phyloP scores from a whole-genome alignment of 306 rosid genomes.

The Crataegus laevigata region DNA sequence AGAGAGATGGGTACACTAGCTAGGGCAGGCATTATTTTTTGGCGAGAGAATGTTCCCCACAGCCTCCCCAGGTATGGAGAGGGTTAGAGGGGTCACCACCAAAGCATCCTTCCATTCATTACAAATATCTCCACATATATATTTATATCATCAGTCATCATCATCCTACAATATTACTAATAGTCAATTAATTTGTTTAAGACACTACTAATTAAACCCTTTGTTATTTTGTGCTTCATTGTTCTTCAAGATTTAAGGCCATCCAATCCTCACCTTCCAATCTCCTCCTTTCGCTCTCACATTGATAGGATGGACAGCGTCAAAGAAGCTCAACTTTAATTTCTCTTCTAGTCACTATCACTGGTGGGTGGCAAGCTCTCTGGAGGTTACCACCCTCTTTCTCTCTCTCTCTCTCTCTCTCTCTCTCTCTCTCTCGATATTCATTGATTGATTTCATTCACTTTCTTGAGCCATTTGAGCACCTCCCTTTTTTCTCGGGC shows the following conservation, averaged over 20 bases:
- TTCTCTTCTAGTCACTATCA: conserved; percentile 49
- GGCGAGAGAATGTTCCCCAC: conserved; percentile 1
- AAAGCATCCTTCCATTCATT: conserved; percentile 22
- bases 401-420: conserved; percentile 3
- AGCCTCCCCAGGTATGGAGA: neutral
- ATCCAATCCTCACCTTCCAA: conserved; percentile 29
- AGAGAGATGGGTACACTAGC: no score
- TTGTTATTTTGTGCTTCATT: conserved; percentile 14
- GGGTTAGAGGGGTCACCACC: conserved; percentile 20
- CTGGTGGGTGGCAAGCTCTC: conserved; percentile 50
- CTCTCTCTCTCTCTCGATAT: neutral
- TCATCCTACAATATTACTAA: conserved; percentile 6
- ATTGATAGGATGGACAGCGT: conserved; percentile 17
- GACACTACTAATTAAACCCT: conserved; percentile 2
- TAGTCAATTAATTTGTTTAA: neutral
- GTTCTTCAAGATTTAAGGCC: conserved; percentile 1
- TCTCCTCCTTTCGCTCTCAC: conserved; percentile 21
- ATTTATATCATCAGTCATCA: conserved; percentile 13
- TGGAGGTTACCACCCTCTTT: conserved; percentile 11
- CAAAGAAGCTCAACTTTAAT: neutral
- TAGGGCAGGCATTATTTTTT: neutral
- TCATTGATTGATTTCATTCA: neutral
- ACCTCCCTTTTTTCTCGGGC: conserved; percentile 49
- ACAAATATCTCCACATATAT: conserved; percentile 10
- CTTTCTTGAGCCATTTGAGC: conserved; percentile 46